phyloP scores from a whole-genome alignment of 1,139 yeast species.

The Yamadazyma pseudoaaseri region DNA sequence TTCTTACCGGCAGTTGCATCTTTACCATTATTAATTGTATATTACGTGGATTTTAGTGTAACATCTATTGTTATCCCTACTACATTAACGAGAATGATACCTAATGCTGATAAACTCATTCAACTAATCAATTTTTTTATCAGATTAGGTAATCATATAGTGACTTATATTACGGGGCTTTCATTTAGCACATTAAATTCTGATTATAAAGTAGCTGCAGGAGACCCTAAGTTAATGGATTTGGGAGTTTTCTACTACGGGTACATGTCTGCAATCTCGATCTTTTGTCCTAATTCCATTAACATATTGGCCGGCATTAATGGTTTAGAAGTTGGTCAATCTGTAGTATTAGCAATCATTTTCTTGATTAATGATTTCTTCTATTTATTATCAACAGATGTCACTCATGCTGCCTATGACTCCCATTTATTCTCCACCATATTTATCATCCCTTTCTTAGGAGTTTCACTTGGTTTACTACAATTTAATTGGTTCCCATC shows the following conservation, averaged over 20 bases:
- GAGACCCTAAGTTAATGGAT: conserved; percentile 55
- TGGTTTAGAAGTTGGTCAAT: conserved; percentile 95
- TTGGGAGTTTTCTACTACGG: conserved; percentile 76
- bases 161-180: conserved; percentile 36
- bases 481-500: conserved; percentile 91
- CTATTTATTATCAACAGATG: conserved; percentile 49
- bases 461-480: conserved; percentile 76
- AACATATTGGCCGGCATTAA: conserved; percentile 94
- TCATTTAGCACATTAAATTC: conserved; percentile 36
- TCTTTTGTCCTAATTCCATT: conserved; percentile 95
- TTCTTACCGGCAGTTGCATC: conserved; percentile 94
- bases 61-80: conserved; percentile 87
- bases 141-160: conserved; percentile 31
- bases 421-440: conserved; percentile 83
- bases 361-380: conserved; percentile 74
- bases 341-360: conserved; percentile 70
- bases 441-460: conserved; percentile 79
- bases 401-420: conserved; percentile 64
- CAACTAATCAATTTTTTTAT: conserved; percentile 22
- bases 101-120: conserved; percentile 23
- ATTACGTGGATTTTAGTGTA: conserved; percentile 91
- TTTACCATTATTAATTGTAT: conserved; percentile 85
- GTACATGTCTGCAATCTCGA: conserved; percentile 89
- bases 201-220: conserved; percentile 30
- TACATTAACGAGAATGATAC: conserved; percentile 44